Conservation (phyloP, 495 filamentous ascomycete genomes). For the Tuber magnatum region DNA sequence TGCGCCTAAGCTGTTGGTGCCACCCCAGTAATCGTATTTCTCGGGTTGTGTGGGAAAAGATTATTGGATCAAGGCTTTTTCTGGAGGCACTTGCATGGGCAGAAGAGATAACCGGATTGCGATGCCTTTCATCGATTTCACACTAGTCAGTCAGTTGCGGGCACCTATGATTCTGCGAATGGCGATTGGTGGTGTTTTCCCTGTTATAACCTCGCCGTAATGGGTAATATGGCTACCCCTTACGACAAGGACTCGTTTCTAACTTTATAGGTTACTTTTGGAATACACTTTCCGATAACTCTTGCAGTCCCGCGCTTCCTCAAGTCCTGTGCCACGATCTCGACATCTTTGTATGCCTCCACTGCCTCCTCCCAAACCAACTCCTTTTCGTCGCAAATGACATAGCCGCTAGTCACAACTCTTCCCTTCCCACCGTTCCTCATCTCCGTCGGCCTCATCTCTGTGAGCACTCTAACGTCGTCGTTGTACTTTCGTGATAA, state of each 20-base stretch:
- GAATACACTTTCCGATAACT: conserved; percentile 41
- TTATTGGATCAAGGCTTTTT: background rate
- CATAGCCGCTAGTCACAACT: conserved; percentile 40
- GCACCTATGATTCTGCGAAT: background rate
- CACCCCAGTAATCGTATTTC: background rate
- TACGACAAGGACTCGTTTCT: conserved; percentile 35
- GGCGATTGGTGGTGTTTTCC: background rate
- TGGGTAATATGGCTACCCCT: background rate
- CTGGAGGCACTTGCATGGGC: background rate
- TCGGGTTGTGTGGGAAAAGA: background rate
- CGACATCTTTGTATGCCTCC: conserved; percentile 45
- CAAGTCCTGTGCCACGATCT: conserved; percentile 42
- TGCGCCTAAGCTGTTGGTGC: background rate
- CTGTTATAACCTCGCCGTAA: background rate
- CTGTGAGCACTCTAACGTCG: conserved; percentile 31
- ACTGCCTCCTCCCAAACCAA: conserved; percentile 45
- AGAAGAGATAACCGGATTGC: background rate
- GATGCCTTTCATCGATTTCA: background rate
- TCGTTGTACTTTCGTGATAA: conserved; percentile 24
- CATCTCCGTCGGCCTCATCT: conserved; percentile 17
- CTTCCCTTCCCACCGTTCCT: conserved; percentile 19
- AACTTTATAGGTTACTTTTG: conserved; percentile 45
- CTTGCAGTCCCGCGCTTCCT: conserved; percentile 37
- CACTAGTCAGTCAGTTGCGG: background rate
- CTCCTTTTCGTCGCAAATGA: conserved; percentile 44